phyloP scores from a whole-genome alignment of 176 grass and related monocot species.

The Zea luxurians region DNA sequence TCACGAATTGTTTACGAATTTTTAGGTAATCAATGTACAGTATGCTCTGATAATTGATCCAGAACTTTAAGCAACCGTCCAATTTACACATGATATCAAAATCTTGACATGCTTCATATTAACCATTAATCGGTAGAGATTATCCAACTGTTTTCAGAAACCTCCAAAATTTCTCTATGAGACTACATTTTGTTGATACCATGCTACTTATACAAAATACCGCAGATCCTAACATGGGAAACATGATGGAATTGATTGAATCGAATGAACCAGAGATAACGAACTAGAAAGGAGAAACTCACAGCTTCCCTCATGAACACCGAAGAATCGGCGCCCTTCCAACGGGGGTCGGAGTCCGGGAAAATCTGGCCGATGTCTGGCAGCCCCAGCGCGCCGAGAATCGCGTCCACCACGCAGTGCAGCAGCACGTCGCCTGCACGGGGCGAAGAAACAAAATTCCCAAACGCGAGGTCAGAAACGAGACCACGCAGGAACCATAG shows the following conservation, averaged over 20 bases:
- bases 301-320: constrained; percentile 91
- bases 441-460: background rate
- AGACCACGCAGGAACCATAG: background rate
- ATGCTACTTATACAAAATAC: background rate
- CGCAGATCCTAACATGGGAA: background rate
- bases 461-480: background rate
- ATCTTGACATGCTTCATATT: background rate
- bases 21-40: background rate
- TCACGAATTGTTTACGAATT: constrained; percentile 10
- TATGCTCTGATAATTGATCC: background rate
- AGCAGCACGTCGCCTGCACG: constrained; percentile 89
- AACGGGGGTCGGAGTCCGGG: constrained; percentile 86
- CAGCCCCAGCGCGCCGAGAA: constrained; percentile 91
- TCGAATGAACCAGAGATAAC: background rate
- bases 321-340: constrained; percentile 86
- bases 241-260: background rate
- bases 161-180: background rate
- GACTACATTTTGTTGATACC: background rate
- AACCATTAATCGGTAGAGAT: background rate
- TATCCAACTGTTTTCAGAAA: background rate
- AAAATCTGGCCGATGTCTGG: constrained; percentile 99
- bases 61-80: background rate
- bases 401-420: constrained; percentile 98
- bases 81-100: background rate
- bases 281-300: constrained; percentile 39